These are phyloP conservation scores for Pseudocercospora cruenta DNA, from an alignment of 2,329 filamentous ascomycete species.

Conservation along the genomic window DNA sequence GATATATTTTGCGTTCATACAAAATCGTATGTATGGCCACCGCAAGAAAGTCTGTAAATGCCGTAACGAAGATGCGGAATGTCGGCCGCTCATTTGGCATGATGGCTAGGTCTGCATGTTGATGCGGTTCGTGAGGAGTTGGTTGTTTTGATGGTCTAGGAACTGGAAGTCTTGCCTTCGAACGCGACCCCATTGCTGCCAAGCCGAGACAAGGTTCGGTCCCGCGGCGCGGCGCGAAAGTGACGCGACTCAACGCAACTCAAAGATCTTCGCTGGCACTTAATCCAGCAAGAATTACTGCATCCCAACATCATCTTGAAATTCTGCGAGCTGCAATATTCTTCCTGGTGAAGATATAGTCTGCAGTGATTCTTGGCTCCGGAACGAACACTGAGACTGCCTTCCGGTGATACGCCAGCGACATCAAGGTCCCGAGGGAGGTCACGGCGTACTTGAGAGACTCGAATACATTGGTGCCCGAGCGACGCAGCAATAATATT, in stretches of 20 bases:
- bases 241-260: not conserved
- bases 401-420: not conserved
- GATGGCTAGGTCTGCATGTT: not conserved
- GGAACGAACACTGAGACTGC: no score
- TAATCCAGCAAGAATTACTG: not conserved
- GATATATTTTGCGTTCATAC: conserved; percentile 80
- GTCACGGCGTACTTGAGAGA: not conserved
- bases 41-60: conserved; percentile 79
- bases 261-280: not conserved
- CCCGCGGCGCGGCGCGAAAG: not conserved
- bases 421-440: not conserved
- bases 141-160: not conserved
- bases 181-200: not conserved
- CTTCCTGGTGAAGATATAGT: not conserved
- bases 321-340: not conserved
- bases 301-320: not conserved
- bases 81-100: conserved; percentile 36
- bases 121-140: not conserved
- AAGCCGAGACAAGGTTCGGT: not conserved
- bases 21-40: conserved; percentile 84
- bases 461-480: not conserved
- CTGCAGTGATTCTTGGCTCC: not conserved
- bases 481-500: not conserved
- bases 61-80: conserved; percentile 63
- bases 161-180: no score